Evolutionary conservation across 805 yeast genomes (phyloP).

Genomic region (Limtongia smithiae): DNA sequence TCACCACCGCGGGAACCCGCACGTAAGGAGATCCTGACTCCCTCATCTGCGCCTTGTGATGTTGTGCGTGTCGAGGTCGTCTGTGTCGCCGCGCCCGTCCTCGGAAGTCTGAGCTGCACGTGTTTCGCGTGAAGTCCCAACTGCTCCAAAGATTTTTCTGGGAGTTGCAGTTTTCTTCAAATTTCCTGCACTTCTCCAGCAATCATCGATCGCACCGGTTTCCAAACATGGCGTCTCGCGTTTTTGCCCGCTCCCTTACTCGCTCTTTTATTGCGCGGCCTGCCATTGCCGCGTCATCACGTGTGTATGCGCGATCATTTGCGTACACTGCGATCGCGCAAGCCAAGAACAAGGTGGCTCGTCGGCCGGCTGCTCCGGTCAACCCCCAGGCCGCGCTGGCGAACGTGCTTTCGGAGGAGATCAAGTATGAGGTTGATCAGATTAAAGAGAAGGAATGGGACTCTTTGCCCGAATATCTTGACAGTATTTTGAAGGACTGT

Average conservation of each 20-base stretch:
- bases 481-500: neutral
- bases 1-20: conserved; percentile 5
- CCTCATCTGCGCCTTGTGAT: too few relatives aligned
- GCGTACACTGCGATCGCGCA: neutral
- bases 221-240: conserved; percentile 15
- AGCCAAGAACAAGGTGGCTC: too few relatives aligned
- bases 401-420: conserved; percentile 8
- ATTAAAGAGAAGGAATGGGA: conserved; percentile 6
- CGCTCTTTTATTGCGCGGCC: neutral
- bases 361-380: too few relatives aligned
- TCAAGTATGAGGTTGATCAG: conserved; percentile 13
- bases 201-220: too few relatives aligned
- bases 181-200: too few relatives aligned
- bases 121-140: too few relatives aligned
- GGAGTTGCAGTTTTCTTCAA: too few relatives aligned
- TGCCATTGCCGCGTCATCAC: neutral
- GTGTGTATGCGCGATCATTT: neutral
- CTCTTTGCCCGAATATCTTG: conserved; percentile 7
- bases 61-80: too few relatives aligned
- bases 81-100: too few relatives aligned
- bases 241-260: conserved; percentile 5
- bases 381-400: conserved; percentile 9
- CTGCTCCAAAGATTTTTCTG: too few relatives aligned
- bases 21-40: too few relatives aligned
- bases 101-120: too few relatives aligned